These are phyloP conservation scores for Phanerochaete carnosa DNA, from an alignment of 768 basidiomycete species.

Conservation along the genomic window DNA sequence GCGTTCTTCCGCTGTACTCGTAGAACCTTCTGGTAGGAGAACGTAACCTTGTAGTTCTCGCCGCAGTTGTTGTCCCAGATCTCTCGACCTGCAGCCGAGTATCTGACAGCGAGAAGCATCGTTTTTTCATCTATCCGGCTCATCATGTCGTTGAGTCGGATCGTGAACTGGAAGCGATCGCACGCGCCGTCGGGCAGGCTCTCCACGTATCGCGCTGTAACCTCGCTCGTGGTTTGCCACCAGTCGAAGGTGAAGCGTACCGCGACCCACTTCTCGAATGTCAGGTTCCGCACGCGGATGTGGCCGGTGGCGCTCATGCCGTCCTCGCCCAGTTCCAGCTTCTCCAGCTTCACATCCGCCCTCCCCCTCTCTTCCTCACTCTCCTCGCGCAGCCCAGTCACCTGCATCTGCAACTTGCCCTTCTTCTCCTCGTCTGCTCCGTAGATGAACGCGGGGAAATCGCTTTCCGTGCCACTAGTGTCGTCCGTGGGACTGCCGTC, in stretches of 20 bases:
- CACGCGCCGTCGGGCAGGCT: constrained; percentile 34
- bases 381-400: constrained; percentile 11
- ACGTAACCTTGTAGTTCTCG: constrained; percentile 74
- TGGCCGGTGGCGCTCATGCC: constrained; percentile 61
- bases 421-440: constrained; percentile 33
- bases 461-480: constrained; percentile 75
- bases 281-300: constrained; percentile 79
- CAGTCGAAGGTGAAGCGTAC: constrained; percentile 90
- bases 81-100: constrained; percentile 66
- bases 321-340: constrained; percentile 49
- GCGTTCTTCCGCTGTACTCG: constrained; percentile 21
- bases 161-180: constrained; percentile 76
- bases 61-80: constrained; percentile 92
- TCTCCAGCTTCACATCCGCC: constrained; percentile 51
- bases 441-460: constrained; percentile 69
- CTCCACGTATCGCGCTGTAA: constrained; percentile 69
- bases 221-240: constrained; percentile 97
- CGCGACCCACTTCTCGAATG: constrained; percentile 84
- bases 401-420: constrained; percentile 26
- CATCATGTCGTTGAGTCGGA: constrained; percentile 77
- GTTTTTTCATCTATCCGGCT: constrained; percentile 79
- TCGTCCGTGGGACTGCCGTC: constrained; percentile 87
- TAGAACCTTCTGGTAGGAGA: constrained; percentile 36
- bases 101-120: constrained; percentile 75
- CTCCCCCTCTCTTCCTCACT: constrained; percentile 1